Evolutionary conservation across 371 early-diverging fungal species (phyloP).

Genomic region (Mucor indicus): DNA sequence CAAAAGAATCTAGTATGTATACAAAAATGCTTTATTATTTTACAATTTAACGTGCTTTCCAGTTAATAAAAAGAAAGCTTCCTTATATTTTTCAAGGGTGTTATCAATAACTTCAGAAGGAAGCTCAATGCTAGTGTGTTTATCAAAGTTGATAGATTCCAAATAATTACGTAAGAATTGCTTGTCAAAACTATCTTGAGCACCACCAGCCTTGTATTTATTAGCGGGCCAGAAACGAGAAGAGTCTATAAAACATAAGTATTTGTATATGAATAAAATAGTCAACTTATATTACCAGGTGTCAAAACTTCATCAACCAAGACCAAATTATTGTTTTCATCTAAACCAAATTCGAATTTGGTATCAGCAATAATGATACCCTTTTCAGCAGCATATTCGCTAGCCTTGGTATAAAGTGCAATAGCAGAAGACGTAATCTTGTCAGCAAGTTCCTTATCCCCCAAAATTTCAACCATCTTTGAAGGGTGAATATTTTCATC

Average conservation of each 20-base stretch:
- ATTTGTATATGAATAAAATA: neutral
- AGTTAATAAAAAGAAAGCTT: conserved; percentile 84
- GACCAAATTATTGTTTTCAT: conserved; percentile 73
- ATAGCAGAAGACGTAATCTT: conserved; percentile 38
- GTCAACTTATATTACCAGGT: conserved; percentile 59
- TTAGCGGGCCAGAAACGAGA: conserved; percentile 95
- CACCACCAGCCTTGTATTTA: conserved; percentile 74
- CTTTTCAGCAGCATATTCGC: conserved; percentile 75
- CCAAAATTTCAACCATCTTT: conserved; percentile 84
- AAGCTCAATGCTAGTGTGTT: conserved; percentile 76
- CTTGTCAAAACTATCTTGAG: conserved; percentile 95
- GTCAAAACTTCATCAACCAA: conserved; percentile 96
- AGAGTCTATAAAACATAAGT: conserved; percentile 64
- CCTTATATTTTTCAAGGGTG: conserved; percentile 86
- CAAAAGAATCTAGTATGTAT: no score
- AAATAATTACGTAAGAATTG: conserved; percentile 95
- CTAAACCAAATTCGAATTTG: conserved; percentile 97
- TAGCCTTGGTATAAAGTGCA: conserved; percentile 47
- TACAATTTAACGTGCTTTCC: conserved; percentile 69
- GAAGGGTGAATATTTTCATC: conserved; percentile 97
- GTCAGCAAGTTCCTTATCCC: conserved; percentile 52
- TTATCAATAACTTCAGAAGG: conserved; percentile 82
- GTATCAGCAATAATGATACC: conserved; percentile 99
- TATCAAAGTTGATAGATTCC: conserved; percentile 86
- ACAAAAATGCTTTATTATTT: conserved; percentile 15